phyloP scores from a whole-genome alignment of 495 filamentous ascomycete species.

The Chaetomium cochliodes region DNA sequence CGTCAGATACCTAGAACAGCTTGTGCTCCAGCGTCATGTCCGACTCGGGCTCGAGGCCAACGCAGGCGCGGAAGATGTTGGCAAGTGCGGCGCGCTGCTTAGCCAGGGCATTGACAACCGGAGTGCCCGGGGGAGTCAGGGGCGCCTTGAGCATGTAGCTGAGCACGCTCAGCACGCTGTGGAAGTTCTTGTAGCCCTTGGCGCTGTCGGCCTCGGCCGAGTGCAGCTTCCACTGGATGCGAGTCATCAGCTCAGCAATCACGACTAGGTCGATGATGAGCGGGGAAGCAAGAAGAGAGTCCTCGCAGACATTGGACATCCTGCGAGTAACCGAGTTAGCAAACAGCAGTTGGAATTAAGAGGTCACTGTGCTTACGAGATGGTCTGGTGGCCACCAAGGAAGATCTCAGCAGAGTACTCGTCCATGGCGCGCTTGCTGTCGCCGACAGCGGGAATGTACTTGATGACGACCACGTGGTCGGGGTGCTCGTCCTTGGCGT shows the following conservation, averaged over 20 bases:
- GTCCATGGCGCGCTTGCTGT: conserved; percentile 98
- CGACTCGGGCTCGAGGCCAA: conserved; percentile 95
- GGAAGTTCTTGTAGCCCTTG: conserved; percentile 82
- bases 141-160: conserved; percentile 99
- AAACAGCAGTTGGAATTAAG: conserved; percentile 20
- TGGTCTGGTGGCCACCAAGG: conserved; percentile 97
- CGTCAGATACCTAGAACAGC: conserved; percentile 59
- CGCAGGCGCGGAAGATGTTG: conserved; percentile 98
- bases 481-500: conserved; percentile 82
- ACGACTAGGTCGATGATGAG: conserved; percentile 96
- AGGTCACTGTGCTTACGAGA: conserved; percentile 52
- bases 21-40: conserved; percentile 99
- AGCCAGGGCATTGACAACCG: conserved; percentile 91
- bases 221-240: conserved; percentile 82
- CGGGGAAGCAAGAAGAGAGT: conserved; percentile 94
- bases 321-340: conserved; percentile 42
- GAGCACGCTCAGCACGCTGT: conserved; percentile 94
- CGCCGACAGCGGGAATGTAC: conserved; percentile 98
- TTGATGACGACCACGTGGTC: conserved; percentile 92
- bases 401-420: conserved; percentile 99
- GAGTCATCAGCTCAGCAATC: conserved; percentile 95
- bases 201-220: conserved; percentile 49
- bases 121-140: conserved; percentile 90
- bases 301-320: conserved; percentile 98
- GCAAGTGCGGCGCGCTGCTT: conserved; percentile 94